Conservation (phyloP, 2,329 filamentous ascomycete genomes). For the Plectosphaerella cucumerina region DNA sequence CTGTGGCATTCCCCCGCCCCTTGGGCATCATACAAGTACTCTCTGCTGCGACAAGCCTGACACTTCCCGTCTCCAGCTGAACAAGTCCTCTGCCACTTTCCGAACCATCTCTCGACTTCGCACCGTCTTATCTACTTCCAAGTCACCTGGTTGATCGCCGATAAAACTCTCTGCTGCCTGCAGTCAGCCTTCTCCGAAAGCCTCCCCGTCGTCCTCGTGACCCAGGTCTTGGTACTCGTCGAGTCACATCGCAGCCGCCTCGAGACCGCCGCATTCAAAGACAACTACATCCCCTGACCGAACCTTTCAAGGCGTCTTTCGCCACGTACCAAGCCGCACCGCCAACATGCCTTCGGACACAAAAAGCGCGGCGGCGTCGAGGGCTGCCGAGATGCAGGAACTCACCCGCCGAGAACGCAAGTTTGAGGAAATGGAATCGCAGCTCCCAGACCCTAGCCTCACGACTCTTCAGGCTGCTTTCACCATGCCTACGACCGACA, state of each 20-base stretch:
- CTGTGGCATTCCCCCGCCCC: too few relatives aligned
- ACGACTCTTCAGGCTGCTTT: conserved; percentile 22
- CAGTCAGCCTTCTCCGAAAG: too few relatives aligned
- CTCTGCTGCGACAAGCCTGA: too few relatives aligned
- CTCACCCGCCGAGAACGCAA: conserved; percentile 43
- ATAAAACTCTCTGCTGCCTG: too few relatives aligned
- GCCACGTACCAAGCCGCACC: not conserved
- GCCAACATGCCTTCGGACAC: not conserved
- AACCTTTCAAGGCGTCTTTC: not conserved
- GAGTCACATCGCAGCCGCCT: not conserved
- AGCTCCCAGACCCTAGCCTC: conserved; percentile 32
- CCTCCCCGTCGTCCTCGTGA: not conserved
- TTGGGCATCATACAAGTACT: too few relatives aligned
- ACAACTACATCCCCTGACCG: not conserved
- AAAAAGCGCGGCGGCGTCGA: conserved; percentile 15
- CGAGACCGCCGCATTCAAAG: not conserved
- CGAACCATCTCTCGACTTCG: too few relatives aligned
- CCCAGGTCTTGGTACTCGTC: not conserved
- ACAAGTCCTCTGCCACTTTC: too few relatives aligned
- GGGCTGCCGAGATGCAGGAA: conserved; percentile 41
- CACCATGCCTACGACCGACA: conserved; percentile 23
- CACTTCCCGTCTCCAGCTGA: too few relatives aligned
- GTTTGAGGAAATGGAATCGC: conserved; percentile 47
- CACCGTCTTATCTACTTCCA: too few relatives aligned
- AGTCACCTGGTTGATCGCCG: too few relatives aligned